These are phyloP conservation scores for Pseudozyma flocculosa DNA, from an alignment of 1,284 basidiomycete genomes.

Conservation along the genomic window DNA sequence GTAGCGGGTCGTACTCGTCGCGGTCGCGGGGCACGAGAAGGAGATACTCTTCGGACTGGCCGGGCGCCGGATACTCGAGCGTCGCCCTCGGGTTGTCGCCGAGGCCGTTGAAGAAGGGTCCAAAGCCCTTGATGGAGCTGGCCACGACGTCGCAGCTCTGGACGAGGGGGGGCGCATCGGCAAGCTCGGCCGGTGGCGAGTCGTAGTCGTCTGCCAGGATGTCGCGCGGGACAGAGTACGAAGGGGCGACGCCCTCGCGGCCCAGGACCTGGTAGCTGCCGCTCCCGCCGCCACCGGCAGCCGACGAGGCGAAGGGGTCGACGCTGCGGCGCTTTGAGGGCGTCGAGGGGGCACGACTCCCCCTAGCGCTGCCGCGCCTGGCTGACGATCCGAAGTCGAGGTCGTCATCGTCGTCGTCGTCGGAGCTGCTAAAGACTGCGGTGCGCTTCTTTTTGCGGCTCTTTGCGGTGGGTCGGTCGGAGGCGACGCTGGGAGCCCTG, in stretches of 20 bases:
- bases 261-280: slow-evolving; percentile 31
- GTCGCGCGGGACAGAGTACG: slow-evolving; percentile 31
- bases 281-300: no score
- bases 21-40: slow-evolving; percentile 47
- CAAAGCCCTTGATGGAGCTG: slow-evolving; percentile 33
- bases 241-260: slow-evolving; percentile 28
- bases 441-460: slow-evolving; percentile 9
- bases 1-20: slow-evolving; percentile 56
- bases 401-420: slow-evolving; percentile 6
- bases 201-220: slow-evolving; percentile 9
- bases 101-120: slow-evolving; percentile 38
- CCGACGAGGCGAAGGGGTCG: slow-evolving; percentile 23
- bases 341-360: slow-evolving; percentile 16
- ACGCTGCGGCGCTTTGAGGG: slow-evolving; percentile 29
- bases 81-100: slow-evolving; percentile 25
- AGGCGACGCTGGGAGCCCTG: slow-evolving; percentile 1
- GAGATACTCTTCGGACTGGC: slow-evolving; percentile 36
- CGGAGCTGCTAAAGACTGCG: slow-evolving; percentile 9
- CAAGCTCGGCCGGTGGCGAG: background rate
- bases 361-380: slow-evolving; percentile 2
- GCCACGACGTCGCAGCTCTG: slow-evolving; percentile 18
- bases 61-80: slow-evolving; percentile 45
- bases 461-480: slow-evolving; percentile 3
- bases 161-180: background rate
- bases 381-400: no score